Percentiles rank a stretch among this genome's conserved stretches.
Evolutionary conservation across 2,329 filamentous ascomycete species (phyloP).

Genomic region (Fusarium pininemorale): DNA sequence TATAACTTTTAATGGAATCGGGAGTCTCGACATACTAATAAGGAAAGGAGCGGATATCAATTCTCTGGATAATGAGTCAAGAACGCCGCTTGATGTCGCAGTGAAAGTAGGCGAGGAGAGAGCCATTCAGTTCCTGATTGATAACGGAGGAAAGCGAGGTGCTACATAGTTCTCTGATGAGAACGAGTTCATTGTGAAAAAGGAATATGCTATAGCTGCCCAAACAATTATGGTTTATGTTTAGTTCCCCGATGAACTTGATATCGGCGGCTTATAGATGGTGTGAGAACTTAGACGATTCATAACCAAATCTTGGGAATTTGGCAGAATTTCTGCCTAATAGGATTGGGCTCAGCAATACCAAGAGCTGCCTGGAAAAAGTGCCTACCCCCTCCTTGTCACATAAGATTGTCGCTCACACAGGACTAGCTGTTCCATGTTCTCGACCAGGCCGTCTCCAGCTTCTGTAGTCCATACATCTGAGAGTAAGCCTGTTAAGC

Average conservation of each 20-base stretch:
- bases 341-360: rapidly evolving
- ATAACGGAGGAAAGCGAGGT: rapidly evolving
- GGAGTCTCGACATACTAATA: rapidly evolving
- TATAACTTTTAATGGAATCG: too few relatives aligned
- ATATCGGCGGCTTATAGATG: rapidly evolving
- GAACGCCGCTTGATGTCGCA: neutral
- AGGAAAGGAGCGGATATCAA: neutral
- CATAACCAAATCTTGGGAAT: neutral
- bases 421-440: rapidly evolving
- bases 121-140: rapidly evolving
- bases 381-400: rapidly evolving
- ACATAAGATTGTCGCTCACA: rapidly evolving
- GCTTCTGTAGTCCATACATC: rapidly evolving
- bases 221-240: rapidly evolving
- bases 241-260: rapidly evolving
- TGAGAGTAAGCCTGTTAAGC: too few relatives aligned
- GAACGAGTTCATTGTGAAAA: rapidly evolving
- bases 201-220: rapidly evolving
- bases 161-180: rapidly evolving
- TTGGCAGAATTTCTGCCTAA: rapidly evolving
- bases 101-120: rapidly evolving
- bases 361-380: rapidly evolving
- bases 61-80: rapidly evolving
- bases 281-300: rapidly evolving
- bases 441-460: rapidly evolving